phyloP scores from a whole-genome alignment of 306 rosid species.

The Begonia loranthoides region DNA sequence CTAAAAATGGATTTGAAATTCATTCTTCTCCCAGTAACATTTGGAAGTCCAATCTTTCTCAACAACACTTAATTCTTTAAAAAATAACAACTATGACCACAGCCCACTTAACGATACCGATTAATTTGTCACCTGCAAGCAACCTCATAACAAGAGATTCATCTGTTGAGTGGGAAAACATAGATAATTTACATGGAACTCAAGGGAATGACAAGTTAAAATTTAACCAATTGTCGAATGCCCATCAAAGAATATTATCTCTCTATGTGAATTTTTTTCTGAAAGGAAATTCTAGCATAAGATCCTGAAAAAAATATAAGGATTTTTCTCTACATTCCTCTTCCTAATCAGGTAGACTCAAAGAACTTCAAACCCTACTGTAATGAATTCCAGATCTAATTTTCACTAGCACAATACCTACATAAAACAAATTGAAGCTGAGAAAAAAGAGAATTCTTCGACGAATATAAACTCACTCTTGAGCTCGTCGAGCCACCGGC shows the following conservation, averaged over 20 bases:
- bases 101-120: too few species aligned
- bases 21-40: too few species aligned
- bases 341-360: neutral
- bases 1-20: too few species aligned
- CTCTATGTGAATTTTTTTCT: neutral
- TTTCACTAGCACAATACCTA: neutral
- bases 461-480: slow-evolving; percentile 33
- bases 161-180: too few species aligned
- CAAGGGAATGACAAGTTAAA: too few species aligned
- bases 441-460: neutral
- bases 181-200: too few species aligned
- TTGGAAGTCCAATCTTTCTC: too few species aligned
- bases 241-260: neutral
- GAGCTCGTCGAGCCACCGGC: slow-evolving; percentile 95
- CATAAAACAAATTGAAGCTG: neutral
- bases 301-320: too few species aligned
- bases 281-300: neutral
- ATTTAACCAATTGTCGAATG: neutral
- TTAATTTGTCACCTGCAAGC: too few species aligned
- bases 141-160: too few species aligned
- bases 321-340: neutral
- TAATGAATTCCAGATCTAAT: slow-evolving; percentile 8
- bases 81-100: too few species aligned
- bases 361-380: neutral
- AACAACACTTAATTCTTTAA: too few species aligned